These are phyloP conservation scores for Tilletia caries DNA, from an alignment of 1,284 basidiomycete genomes.

Conservation along the genomic window DNA sequence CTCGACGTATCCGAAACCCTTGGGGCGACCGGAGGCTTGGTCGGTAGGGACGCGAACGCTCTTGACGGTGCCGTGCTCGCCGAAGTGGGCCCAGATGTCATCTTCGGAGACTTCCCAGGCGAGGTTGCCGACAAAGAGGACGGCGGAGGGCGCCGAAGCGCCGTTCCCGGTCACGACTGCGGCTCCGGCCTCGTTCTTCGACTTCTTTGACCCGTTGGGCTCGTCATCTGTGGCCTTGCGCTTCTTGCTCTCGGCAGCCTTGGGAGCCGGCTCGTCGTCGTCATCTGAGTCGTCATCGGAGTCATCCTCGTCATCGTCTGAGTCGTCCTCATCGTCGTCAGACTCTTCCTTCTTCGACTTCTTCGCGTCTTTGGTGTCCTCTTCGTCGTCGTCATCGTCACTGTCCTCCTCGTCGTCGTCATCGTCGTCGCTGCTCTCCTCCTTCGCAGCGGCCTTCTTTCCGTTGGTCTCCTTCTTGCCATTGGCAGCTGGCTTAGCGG, in stretches of 20 bases:
- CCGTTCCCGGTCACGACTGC: conserved; percentile 56
- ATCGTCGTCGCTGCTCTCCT: conserved; percentile 42
- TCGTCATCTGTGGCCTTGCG: conserved; percentile 80
- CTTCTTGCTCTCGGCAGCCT: conserved; percentile 58
- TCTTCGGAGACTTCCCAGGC: conserved; percentile 80
- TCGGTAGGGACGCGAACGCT: conserved; percentile 89
- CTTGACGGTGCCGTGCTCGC: conserved; percentile 82
- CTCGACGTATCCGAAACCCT: conserved; percentile 97
- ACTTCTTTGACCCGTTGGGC: conserved; percentile 71
- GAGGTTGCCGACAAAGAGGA: conserved; percentile 87
- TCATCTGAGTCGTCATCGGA: conserved; percentile 39
- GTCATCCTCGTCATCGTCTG: conserved; percentile 52
- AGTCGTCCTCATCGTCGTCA: conserved; percentile 24
- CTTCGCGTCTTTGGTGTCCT: conserved; percentile 17
- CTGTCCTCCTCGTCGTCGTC: conserved; percentile 47
- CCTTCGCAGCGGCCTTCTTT: conserved; percentile 7
- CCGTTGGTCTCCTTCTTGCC: conserved; percentile 64
- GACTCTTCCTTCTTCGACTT: conserved; percentile 70
- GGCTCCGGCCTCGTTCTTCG: conserved; percentile 63
- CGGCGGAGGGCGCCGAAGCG: conserved; percentile 68
- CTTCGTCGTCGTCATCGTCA: conserved; percentile 2
- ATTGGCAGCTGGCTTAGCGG: conserved; percentile 72
- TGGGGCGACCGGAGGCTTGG: conserved; percentile 80
- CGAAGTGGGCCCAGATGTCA: conserved; percentile 84
- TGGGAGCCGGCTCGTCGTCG: conserved; percentile 11